Evolutionary conservation across 495 filamentous ascomycete genomes (phyloP).

Genomic region (Xanthoparmelia taractica): DNA sequence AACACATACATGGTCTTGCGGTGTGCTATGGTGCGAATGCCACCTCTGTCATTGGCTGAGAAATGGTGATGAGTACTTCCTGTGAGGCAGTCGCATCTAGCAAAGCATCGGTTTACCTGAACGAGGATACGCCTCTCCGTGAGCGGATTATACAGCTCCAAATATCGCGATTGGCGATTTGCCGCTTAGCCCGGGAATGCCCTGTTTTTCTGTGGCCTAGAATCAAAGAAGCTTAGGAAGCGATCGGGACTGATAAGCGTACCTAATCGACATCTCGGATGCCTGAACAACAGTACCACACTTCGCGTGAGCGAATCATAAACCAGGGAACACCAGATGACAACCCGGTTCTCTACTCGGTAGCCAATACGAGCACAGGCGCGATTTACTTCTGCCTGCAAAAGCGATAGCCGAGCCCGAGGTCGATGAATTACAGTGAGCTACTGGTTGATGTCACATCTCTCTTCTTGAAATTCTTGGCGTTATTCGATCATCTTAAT

Average conservation of each 20-base stretch:
- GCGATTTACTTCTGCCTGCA: background rate
- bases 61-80: background rate
- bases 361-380: background rate
- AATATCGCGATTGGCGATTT: background rate
- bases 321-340: background rate
- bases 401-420: background rate
- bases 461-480: too few species aligned
- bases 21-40: background rate
- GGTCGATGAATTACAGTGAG: background rate
- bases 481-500: background rate
- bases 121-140: background rate
- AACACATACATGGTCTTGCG: background rate
- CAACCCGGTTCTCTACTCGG: background rate
- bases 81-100: background rate
- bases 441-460: background rate
- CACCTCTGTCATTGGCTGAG: background rate
- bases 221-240: background rate
- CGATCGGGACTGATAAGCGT: background rate
- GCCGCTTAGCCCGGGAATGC: background rate
- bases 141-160: background rate
- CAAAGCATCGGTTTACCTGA: background rate
- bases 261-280: background rate
- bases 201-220: background rate
- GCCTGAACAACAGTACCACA: background rate
- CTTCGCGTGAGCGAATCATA: background rate